Evolutionary conservation across 768 basidiomycete species (phyloP).

Genomic region (Wakefieldia striispora): DNA sequence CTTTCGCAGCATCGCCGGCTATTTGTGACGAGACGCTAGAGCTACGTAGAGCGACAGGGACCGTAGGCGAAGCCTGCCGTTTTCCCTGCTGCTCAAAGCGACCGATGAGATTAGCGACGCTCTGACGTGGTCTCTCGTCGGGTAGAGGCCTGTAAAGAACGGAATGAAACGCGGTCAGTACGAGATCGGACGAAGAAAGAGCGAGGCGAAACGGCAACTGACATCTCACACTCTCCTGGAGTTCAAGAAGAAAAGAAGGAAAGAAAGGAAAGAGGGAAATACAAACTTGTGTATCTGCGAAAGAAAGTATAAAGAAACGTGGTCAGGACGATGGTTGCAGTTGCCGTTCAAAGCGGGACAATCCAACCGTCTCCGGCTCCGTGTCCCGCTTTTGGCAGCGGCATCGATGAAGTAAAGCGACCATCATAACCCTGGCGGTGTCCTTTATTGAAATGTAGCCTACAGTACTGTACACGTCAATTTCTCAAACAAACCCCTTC

Average conservation of each 20-base stretch:
- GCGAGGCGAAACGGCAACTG: conserved; percentile 16
- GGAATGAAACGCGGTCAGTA: conserved; percentile 11
- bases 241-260: conserved; percentile 7
- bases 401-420: background rate
- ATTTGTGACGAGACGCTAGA: conserved; percentile 66
- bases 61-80: conserved; percentile 45
- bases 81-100: conserved; percentile 83
- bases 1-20: conserved; percentile 61
- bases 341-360: conserved; percentile 17
- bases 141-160: conserved; percentile 64
- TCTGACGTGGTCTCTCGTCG: conserved; percentile 83
- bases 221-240: conserved; percentile 27
- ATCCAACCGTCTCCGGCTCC: background rate
- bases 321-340: conserved; percentile 28
- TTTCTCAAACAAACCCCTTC: conserved; percentile 13
- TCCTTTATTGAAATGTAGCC: background rate
- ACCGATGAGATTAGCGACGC: conserved; percentile 88
- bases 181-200: conserved; percentile 4
- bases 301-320: conserved; percentile 14
- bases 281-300: conserved; percentile 10
- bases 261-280: conserved; percentile 11
- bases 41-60: conserved; percentile 49
- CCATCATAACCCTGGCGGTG: conserved; percentile 10
- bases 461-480: too few species aligned
- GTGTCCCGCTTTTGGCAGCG: conserved; percentile 19